These are phyloP conservation scores for Coniophora puteana DNA, from an alignment of 1,284 basidiomycete genomes.

Conservation along the genomic window DNA sequence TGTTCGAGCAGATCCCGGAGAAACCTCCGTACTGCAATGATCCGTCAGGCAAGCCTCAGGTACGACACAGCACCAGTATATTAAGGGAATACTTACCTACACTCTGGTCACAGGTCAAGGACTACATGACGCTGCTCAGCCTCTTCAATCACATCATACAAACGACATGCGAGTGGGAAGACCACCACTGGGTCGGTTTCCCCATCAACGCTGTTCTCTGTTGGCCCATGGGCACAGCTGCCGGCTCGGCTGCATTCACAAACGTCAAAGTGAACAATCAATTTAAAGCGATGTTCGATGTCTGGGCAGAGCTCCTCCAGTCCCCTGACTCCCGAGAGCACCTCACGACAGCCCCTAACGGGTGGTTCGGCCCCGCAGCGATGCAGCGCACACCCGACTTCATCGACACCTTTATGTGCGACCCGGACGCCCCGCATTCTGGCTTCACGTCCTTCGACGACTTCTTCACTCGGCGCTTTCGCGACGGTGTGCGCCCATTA, in stretches of 20 bases:
- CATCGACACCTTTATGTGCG: slow-evolving; percentile 15
- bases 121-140: slow-evolving; percentile 42
- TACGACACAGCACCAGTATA: slow-evolving; percentile 8
- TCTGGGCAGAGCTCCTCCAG: slow-evolving; percentile 39
- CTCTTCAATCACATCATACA: slow-evolving; percentile 40
- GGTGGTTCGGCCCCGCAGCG: slow-evolving; percentile 41
- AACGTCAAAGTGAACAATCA: slow-evolving; percentile 34
- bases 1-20: slow-evolving; percentile 19
- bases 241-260: slow-evolving; percentile 38
- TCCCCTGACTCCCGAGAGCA: slow-evolving; percentile 34
- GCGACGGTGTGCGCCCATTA: slow-evolving; percentile 32
- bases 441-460: slow-evolving; percentile 45
- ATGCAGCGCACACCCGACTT: slow-evolving; percentile 17
- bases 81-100: too few species aligned
- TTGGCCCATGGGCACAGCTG: slow-evolving; percentile 44
- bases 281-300: slow-evolving; percentile 35
- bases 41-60: background rate
- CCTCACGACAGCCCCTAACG: slow-evolving; percentile 28
- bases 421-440: slow-evolving; percentile 7
- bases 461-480: slow-evolving; percentile 44
- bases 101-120: slow-evolving; percentile 27
- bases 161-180: slow-evolving; percentile 34
- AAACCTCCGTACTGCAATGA: too few species aligned
- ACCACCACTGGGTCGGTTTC: slow-evolving; percentile 35
- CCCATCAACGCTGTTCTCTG: slow-evolving; percentile 43